Base-by-base conservation (phyloP, 331 rosid genomes). In the Stylosanthes scabra region DNA sequence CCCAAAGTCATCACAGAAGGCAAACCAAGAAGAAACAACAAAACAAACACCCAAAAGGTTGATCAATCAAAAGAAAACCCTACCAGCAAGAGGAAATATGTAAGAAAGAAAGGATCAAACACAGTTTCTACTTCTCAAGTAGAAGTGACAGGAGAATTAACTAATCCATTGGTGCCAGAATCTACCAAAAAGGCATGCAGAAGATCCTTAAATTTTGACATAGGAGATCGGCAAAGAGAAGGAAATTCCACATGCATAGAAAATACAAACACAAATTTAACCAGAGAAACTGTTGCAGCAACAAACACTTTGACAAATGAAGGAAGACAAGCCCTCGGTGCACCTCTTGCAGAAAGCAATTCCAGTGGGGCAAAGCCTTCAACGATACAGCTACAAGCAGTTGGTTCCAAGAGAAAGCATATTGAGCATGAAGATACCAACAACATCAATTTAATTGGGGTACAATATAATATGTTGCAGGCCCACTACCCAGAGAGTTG, bases 1-100 rank as follows among this genome's bases (percentile, higher is more conserved):
- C 96, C 99, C 55, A 95, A 90, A 90, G 99, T 95, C 81, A 66
- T 95, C 65, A 80, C 1, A 8, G 99, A 95, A 86, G 86, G 80
- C 67, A 86, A 90, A 74, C 83, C 89, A 7, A 88, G 70, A 69
- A 75, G 66, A 77, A 63, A 71, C 27, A 78, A 63, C 12, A 88
- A 82, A 75, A 76, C 80, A 25, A 71, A 49, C 62, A 78, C 87
- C 65, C 81, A 91, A 63, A 80, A 84, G 71, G 50, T 92, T 15
- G 75, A 45, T 60, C 81, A 60, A 71, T 66, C 91, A 14, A 81
- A 73, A 75, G 86, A 78, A 72, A 84, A 66, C 39, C 59, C 80
- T 62, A 78, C 81, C 40, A 61, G 12, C 52, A 82, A 74, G 83
- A 84, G 92, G 73, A 86, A 69, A 70, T 65, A 57, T 54, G 84